Evolutionary conservation across 2,329 filamentous ascomycete species (phyloP).

Genomic region (Penicillium oxalicum): DNA sequence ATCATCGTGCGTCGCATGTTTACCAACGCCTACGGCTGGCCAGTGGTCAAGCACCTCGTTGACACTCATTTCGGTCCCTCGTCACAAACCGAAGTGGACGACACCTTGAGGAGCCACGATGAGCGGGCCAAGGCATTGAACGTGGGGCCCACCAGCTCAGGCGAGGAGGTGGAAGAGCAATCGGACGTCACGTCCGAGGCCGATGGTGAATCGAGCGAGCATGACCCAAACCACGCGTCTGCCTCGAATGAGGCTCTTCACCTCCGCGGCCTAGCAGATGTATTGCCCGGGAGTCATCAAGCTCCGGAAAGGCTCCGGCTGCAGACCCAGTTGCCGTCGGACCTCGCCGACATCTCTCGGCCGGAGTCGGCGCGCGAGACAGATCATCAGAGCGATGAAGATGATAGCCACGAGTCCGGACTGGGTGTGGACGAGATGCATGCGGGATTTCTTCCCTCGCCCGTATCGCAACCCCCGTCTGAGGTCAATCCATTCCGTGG

Average conservation of each 20-base stretch:
- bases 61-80: slow-evolving; percentile 89
- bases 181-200: slow-evolving; percentile 3
- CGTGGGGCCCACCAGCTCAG: slow-evolving; percentile 55
- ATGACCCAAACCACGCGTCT: not conserved
- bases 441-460: slow-evolving; percentile 15
- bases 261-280: slow-evolving; percentile 1
- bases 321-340: slow-evolving; percentile 1
- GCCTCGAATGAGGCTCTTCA: not conserved
- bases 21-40: slow-evolving; percentile 95
- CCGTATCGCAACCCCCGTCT: not conserved
- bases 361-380: slow-evolving; percentile 60
- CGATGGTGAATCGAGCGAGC: slow-evolving; percentile 25
- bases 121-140: slow-evolving; percentile 63
- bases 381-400: slow-evolving; percentile 55
- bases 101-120: slow-evolving; percentile 59
- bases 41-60: slow-evolving; percentile 88
- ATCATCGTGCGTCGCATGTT: slow-evolving; percentile 96
- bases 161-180: slow-evolving; percentile 55
- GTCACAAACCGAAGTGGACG: slow-evolving; percentile 57
- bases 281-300: slow-evolving; percentile 6
- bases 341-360: slow-evolving; percentile 18
- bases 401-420: slow-evolving; percentile 41
- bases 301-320: slow-evolving; percentile 9
- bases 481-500: too few relatives aligned
- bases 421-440: slow-evolving; percentile 21